phyloP scores from a whole-genome alignment of 2,329 filamentous ascomycete genomes.

The Fusarium begoniae region DNA sequence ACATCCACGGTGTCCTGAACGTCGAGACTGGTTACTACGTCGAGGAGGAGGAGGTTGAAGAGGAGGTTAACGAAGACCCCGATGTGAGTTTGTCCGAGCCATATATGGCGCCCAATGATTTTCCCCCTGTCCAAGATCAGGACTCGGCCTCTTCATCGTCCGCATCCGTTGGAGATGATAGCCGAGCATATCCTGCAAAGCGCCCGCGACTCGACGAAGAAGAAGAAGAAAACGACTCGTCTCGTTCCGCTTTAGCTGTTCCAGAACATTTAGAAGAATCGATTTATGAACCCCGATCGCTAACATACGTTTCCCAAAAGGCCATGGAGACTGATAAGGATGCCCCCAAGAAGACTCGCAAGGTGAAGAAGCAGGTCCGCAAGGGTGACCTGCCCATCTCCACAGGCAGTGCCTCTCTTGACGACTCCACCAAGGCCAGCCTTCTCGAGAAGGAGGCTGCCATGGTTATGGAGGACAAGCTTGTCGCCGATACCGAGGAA shows the following conservation, averaged over 20 bases:
- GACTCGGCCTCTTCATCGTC: conserved; percentile 16
- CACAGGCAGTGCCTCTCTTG: conserved; percentile 82
- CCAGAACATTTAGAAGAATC: conserved; percentile 1
- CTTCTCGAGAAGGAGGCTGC: conserved; percentile 82
- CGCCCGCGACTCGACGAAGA: conserved; percentile 31
- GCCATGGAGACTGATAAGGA: conserved; percentile 87
- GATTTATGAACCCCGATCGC: conserved; percentile 24
- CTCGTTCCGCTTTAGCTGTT: conserved; percentile 1
- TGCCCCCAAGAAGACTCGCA: conserved; percentile 86
- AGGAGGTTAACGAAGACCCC: conserved; percentile 82
- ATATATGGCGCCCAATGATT: neutral
- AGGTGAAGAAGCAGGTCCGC: conserved; percentile 99
- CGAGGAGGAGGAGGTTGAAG: conserved; percentile 96
- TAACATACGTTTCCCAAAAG: conserved; percentile 54
- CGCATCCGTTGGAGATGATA: conserved; percentile 28
- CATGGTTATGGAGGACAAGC: conserved; percentile 99
- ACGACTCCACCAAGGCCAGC: conserved; percentile 71
- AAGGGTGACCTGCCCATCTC: conserved; percentile 94
- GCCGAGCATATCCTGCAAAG: conserved; percentile 22
- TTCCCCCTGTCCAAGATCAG: neutral
- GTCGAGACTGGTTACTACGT: conserved; percentile 98
- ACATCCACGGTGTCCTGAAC: conserved; percentile 95
- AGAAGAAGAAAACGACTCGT: neutral
- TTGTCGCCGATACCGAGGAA: conserved; percentile 96
- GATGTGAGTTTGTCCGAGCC: conserved; percentile 68